phyloP scores from a whole-genome alignment of 1,139 yeast genomes.

The Candida neerlandica region DNA sequence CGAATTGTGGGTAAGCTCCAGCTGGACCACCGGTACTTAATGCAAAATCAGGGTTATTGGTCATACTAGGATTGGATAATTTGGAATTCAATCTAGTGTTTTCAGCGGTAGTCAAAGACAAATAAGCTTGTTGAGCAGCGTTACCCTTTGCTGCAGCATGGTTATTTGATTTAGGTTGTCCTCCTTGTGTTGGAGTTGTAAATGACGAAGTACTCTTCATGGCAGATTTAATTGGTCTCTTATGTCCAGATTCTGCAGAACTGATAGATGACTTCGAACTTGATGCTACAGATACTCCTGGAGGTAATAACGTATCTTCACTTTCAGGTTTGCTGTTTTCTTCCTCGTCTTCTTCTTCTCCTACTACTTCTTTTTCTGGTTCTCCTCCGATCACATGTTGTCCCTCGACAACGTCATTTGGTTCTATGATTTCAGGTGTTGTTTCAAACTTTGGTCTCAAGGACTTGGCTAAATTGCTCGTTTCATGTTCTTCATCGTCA shows the following conservation, averaged over 20 bases:
- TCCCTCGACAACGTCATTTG: slow-evolving; percentile 5
- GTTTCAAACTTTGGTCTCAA: slow-evolving; percentile 38
- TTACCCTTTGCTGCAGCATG: slow-evolving; percentile 19
- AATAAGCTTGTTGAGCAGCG: slow-evolving; percentile 63
- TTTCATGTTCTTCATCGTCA: neutral
- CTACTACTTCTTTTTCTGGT: neutral
- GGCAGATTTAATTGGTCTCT: slow-evolving; percentile 63
- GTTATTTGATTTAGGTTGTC: slow-evolving; percentile 11
- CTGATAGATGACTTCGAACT: slow-evolving; percentile 36
- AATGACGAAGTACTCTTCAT: slow-evolving; percentile 52
- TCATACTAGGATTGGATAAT: slow-evolving; percentile 24
- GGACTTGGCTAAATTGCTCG: slow-evolving; percentile 23
- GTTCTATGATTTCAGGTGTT: slow-evolving; percentile 32
- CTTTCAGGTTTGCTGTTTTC: slow-evolving; percentile 9
- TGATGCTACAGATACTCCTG: slow-evolving; percentile 14
- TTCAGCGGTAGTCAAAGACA: slow-evolving; percentile 74
- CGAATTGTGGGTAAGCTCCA: slow-evolving; percentile 17
- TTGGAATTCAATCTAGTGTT: slow-evolving; percentile 73
- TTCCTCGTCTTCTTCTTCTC: neutral
- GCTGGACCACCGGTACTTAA: slow-evolving; percentile 7
- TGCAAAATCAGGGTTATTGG: slow-evolving; percentile 9
- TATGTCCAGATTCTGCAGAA: slow-evolving; percentile 31
- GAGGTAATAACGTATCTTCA: slow-evolving; percentile 20
- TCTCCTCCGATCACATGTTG: too few relatives aligned
- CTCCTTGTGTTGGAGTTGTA: slow-evolving; percentile 18